phyloP scores from a whole-genome alignment of 2,329 filamentous ascomycete genomes.

The Sporothrix luriei region DNA sequence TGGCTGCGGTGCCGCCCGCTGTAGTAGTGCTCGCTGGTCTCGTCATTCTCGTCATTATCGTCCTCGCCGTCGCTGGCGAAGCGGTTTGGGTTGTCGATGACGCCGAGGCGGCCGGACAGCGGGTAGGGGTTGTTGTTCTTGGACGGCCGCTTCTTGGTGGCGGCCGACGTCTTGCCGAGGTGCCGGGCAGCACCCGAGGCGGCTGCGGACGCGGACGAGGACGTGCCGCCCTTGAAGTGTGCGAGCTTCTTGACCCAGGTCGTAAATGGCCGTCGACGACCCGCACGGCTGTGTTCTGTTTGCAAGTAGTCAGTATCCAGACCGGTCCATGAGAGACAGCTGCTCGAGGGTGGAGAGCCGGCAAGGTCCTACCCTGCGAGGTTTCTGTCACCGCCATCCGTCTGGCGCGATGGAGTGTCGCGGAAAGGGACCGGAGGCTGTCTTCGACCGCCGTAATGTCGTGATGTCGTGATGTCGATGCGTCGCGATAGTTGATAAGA shows the following conservation, averaged over 20 bases:
- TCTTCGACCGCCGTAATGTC: neutral
- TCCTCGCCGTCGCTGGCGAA: conserved; percentile 20
- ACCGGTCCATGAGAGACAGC: too few relatives aligned
- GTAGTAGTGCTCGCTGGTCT: conserved; percentile 23
- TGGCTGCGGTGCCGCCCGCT: conserved; percentile 44
- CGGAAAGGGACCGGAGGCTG: neutral
- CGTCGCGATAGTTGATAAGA: conserved; percentile 3
- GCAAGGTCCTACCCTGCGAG: conserved; percentile 38
- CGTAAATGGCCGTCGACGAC: conserved; percentile 81
- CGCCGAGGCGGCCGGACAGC: conserved; percentile 65
- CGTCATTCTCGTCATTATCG: neutral
- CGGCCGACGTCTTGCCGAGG: conserved; percentile 43
- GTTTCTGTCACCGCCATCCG: conserved; percentile 41
- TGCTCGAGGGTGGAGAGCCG: neutral
- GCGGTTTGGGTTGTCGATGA: conserved; percentile 30
- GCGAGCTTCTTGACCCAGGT: conserved; percentile 93
- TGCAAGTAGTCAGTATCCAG: too few relatives aligned
- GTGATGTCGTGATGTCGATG: neutral
- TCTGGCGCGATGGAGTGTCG: neutral
- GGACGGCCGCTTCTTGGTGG: conserved; percentile 60
- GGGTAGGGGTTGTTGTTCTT: conserved; percentile 92
- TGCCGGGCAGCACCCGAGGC: conserved; percentile 58
- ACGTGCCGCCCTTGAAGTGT: conserved; percentile 71
- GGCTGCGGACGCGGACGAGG: neutral
- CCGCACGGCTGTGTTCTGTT: conserved; percentile 63